phyloP scores from a whole-genome alignment of 2,329 filamentous ascomycete species.

The Fusarium kyushuense region DNA sequence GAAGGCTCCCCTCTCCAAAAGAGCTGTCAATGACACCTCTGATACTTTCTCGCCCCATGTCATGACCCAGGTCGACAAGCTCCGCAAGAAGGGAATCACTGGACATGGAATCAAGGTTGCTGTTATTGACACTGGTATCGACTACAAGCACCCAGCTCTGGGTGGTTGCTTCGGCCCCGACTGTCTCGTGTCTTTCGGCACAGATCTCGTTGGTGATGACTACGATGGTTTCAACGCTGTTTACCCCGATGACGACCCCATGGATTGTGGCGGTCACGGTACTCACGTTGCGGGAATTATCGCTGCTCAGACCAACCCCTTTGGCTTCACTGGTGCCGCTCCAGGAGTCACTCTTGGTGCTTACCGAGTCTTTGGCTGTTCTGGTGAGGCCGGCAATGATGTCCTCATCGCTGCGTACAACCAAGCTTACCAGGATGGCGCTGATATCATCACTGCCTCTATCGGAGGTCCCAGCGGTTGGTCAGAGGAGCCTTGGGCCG shows the following conservation, averaged over 20 bases:
- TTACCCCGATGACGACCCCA: slow-evolving; percentile 63
- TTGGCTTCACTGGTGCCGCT: slow-evolving; percentile 69
- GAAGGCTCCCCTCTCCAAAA: slow-evolving; percentile 29
- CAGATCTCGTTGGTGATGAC: slow-evolving; percentile 68
- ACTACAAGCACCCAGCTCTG: slow-evolving; percentile 72
- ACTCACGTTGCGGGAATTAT: slow-evolving; percentile 73
- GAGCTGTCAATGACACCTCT: slow-evolving; percentile 44
- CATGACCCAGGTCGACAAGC: slow-evolving; percentile 68
- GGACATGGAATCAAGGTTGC: slow-evolving; percentile 66
- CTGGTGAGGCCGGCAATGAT: slow-evolving; percentile 62
- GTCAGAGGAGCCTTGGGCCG: slow-evolving; percentile 64
- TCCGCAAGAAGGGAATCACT: slow-evolving; percentile 61
- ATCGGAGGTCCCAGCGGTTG: slow-evolving; percentile 65
- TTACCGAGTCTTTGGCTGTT: slow-evolving; percentile 69
- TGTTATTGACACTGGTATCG: slow-evolving; percentile 67
- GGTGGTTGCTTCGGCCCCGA: slow-evolving; percentile 72
- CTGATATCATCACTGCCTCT: slow-evolving; percentile 67
- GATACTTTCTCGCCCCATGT: slow-evolving; percentile 61
- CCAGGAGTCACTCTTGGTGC: slow-evolving; percentile 67
- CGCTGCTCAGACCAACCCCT: slow-evolving; percentile 65
- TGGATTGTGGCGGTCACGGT: slow-evolving; percentile 69
- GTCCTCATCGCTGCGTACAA: slow-evolving; percentile 70
- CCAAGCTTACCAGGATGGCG: slow-evolving; percentile 69
- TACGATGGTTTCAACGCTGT: slow-evolving; percentile 57
- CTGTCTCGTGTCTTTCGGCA: slow-evolving; percentile 68